Evolutionary conservation across 352 stramenopile species (phyloP).

Genomic region (Phytophthora brassicae): DNA sequence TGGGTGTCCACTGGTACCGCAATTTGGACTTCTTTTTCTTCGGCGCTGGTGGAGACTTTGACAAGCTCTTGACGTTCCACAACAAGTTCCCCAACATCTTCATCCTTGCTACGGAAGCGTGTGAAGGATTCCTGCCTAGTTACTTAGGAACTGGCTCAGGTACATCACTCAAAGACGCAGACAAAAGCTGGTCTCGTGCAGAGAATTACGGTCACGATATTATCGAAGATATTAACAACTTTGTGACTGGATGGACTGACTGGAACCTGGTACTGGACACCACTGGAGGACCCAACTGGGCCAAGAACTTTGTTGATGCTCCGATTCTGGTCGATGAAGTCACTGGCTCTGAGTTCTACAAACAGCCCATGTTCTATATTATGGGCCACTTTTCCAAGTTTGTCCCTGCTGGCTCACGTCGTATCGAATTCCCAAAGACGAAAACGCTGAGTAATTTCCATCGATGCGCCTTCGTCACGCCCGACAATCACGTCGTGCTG

Average conservation of each 20-base stretch:
- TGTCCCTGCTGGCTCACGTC: conserved; percentile 44
- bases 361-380: conserved; percentile 66
- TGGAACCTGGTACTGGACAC: conserved; percentile 81
- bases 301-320: conserved; percentile 62
- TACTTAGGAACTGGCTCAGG: conserved; percentile 45
- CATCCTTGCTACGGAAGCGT: conserved; percentile 83
- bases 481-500: conserved; percentile 43
- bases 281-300: conserved; percentile 71
- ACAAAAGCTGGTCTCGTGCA: conserved; percentile 60
- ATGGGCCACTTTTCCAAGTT: conserved; percentile 68
- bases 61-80: conserved; percentile 55
- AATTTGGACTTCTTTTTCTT: conserved; percentile 58
- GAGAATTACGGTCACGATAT: conserved; percentile 83
- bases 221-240: conserved; percentile 77
- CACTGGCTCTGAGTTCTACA: conserved; percentile 48
- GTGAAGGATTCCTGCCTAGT: conserved; percentile 59
- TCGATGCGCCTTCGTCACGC: conserved; percentile 51
- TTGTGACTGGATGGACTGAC: conserved; percentile 71
- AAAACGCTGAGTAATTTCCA: conserved; percentile 38
- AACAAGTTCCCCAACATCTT: conserved; percentile 67
- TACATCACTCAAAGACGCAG: conserved; percentile 41
- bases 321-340: conserved; percentile 54
- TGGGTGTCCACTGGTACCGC: conserved; percentile 89
- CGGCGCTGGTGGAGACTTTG: conserved; percentile 43
- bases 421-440: conserved; percentile 43